Percentiles rank a stretch among this genome's conserved stretches.
Evolutionary conservation across 768 basidiomycete genomes (phyloP).

Genomic region (Lyophyllum decastes): DNA sequence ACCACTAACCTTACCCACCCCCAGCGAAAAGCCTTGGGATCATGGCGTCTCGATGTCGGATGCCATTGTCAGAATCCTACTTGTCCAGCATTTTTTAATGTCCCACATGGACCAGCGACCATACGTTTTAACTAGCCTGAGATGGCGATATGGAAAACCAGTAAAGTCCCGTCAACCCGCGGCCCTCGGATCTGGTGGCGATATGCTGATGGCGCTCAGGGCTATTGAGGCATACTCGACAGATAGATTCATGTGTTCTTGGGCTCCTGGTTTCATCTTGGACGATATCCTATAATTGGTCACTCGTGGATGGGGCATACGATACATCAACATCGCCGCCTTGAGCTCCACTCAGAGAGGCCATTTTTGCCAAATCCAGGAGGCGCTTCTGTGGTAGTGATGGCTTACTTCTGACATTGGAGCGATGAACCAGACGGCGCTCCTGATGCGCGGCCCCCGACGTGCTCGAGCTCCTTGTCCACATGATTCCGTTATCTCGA

Average conservation of each 20-base stretch:
- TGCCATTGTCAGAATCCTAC: too few species aligned
- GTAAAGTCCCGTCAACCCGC: background rate
- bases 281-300: too few species aligned
- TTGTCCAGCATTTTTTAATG: background rate
- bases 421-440: too few species aligned
- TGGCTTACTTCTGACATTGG: background rate
- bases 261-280: background rate
- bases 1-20: too few species aligned
- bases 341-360: background rate
- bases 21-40: too few species aligned
- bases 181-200: background rate
- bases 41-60: too few species aligned
- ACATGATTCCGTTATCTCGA: too few species aligned
- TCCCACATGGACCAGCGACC: background rate
- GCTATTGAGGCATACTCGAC: too few species aligned
- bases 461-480: too few species aligned
- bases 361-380: background rate
- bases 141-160: background rate
- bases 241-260: background rate
- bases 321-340: too few species aligned
- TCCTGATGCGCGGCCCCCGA: too few species aligned
- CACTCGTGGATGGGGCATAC: too few species aligned
- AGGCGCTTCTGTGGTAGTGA: background rate
- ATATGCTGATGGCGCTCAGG: background rate
- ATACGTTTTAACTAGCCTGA: background rate